Conservation (phyloP, 2,329 filamentous ascomycete genomes). For the Talaromyces sp. region DNA sequence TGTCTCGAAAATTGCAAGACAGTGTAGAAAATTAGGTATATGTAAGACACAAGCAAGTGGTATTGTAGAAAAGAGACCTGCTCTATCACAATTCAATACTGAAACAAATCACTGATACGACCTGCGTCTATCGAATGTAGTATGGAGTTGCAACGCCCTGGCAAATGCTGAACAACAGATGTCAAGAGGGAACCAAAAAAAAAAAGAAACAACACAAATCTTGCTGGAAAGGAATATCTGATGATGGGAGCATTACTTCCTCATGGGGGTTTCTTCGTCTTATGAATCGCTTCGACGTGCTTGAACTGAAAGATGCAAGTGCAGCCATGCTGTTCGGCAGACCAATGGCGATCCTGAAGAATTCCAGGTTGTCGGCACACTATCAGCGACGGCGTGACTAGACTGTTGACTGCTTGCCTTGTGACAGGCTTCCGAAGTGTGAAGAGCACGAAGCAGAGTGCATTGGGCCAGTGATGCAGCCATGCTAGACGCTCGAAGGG, state of each 20-base stretch:
- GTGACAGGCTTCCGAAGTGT: constrained; percentile 9
- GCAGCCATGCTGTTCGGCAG: background rate
- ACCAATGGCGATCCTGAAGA: constrained; percentile 15
- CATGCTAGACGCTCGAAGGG: background rate
- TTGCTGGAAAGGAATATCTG: constrained; percentile 3
- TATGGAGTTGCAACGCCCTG: constrained; percentile 1
- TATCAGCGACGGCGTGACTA: background rate
- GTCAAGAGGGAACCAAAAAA: background rate
- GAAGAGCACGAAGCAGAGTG: constrained; percentile 15
- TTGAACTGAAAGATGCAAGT: background rate
- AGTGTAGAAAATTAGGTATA: background rate
- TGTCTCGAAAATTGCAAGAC: background rate
- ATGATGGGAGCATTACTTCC: background rate
- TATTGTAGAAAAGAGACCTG: constrained; percentile 15
- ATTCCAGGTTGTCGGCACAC: constrained; percentile 12
- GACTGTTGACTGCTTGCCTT: background rate
- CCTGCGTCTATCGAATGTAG: constrained; percentile 13
- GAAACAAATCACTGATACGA: constrained; percentile 7
- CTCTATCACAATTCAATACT: constrained; percentile 7
- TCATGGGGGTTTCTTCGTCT: constrained; percentile 2
- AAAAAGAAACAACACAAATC: constrained; percentile 4
- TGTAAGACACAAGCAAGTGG: background rate
- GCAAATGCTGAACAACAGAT: constrained; percentile 9
- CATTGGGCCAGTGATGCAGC: constrained; percentile 11
- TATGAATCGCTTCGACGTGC: constrained; percentile 9